phyloP scores from a whole-genome alignment of 73 alveolate species.

The Stentor roeselii region DNA sequence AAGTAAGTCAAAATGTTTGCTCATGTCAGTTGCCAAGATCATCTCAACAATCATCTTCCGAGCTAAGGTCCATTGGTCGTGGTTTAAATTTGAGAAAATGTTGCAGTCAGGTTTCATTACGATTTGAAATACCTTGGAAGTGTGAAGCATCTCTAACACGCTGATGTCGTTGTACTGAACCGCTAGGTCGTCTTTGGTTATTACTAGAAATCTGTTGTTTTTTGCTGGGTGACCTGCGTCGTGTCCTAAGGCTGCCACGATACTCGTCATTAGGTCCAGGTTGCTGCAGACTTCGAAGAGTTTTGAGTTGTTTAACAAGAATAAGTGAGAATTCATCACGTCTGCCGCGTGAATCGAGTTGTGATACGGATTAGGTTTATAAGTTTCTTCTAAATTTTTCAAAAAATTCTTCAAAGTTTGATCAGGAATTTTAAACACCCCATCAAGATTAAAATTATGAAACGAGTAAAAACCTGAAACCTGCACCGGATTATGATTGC shows the following conservation, averaged over 20 bases:
- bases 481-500: not conserved
- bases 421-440: not conserved
- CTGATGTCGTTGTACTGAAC: conserved; percentile 58
- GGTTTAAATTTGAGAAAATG: conserved; percentile 43
- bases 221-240: conserved; percentile 65
- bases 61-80: conserved; percentile 41
- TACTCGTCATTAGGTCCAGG: conserved; percentile 52
- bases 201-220: conserved; percentile 58
- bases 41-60: conserved; percentile 53
- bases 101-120: conserved; percentile 42
- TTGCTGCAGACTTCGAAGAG: not conserved
- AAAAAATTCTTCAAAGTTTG: not conserved
- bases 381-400: not conserved
- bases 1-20: conserved; percentile 40
- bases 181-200: conserved; percentile 56
- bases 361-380: conserved; percentile 27
- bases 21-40: conserved; percentile 65
- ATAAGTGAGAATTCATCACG: not conserved
- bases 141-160: conserved; percentile 55
- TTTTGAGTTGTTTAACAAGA: not conserved
- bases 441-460: not conserved
- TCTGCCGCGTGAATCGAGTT: conserved; percentile 30
- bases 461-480: not conserved
- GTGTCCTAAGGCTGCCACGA: conserved; percentile 63
- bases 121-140: conserved; percentile 50